A percentile compares a stretch with the other conserved stretches of the same genome.
Conservation (phyloP, 2,329 filamentous ascomycete genomes). For the Botryosphaeria dothidea region DNA sequence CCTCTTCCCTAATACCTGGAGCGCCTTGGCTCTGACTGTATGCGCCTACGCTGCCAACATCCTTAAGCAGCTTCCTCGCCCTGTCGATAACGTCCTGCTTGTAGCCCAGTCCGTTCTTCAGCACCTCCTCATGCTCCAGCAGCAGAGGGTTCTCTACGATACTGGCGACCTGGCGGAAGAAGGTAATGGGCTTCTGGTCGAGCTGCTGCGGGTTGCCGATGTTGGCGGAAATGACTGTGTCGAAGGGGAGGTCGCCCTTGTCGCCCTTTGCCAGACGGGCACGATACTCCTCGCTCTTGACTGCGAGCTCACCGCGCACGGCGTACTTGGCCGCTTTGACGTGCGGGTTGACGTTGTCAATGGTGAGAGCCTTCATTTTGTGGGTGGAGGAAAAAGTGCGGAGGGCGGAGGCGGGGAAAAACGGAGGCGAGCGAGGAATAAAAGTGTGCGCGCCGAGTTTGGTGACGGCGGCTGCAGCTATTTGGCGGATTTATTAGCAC, state of each 20-base stretch:
- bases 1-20: conserved; percentile 80
- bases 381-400: conserved; percentile 11
- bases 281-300: conserved; percentile 89
- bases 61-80: conserved; percentile 75
- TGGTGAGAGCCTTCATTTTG: conserved; percentile 53
- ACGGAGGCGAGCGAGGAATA: background rate
- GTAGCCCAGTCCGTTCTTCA: conserved; percentile 77
- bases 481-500: background rate
- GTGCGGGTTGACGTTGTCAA: conserved; percentile 90
- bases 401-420: background rate
- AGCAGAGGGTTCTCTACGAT: conserved; percentile 86
- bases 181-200: conserved; percentile 98
- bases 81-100: conserved; percentile 85
- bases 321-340: conserved; percentile 90
- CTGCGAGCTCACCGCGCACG: conserved; percentile 91
- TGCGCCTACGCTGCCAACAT: conserved; percentile 88
- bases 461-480: background rate
- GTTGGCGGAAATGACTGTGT: conserved; percentile 92
- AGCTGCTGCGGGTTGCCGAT: conserved; percentile 99
- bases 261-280: conserved; percentile 64
- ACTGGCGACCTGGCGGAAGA: conserved; percentile 96
- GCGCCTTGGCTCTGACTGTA: conserved; percentile 95
- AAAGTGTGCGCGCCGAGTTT: background rate
- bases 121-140: conserved; percentile 78
- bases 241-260: conserved; percentile 73